These are phyloP conservation scores for Colletotrichum lindemuthianum DNA, from an alignment of 2,329 filamentous ascomycete genomes.

Conservation along the genomic window DNA sequence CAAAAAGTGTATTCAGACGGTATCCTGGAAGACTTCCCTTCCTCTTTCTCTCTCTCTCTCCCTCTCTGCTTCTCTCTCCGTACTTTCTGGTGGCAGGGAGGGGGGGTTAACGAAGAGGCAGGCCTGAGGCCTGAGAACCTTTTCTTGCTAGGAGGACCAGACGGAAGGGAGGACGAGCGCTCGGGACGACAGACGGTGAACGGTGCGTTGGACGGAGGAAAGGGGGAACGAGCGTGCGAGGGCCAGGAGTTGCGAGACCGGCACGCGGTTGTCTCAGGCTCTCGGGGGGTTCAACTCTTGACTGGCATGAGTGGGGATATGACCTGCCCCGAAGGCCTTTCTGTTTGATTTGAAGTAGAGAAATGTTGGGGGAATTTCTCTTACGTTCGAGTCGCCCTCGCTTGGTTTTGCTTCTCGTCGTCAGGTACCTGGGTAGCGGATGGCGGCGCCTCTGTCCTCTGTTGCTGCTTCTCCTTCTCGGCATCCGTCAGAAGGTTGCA, in stretches of 20 bases:
- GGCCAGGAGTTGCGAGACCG: slow-evolving; percentile 31
- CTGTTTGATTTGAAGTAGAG: slow-evolving; percentile 6
- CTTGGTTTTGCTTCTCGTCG: neutral
- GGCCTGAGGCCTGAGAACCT: too few relatives aligned
- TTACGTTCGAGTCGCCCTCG: too few relatives aligned
- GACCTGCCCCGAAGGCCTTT: slow-evolving; percentile 25
- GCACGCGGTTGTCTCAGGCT: slow-evolving; percentile 33
- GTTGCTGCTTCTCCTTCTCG: neutral
- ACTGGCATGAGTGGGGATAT: slow-evolving; percentile 34
- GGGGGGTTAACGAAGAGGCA: slow-evolving; percentile 12
- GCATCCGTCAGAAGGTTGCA: slow-evolving; percentile 1
- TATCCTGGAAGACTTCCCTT: slow-evolving; percentile 8
- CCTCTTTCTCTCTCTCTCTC: neutral
- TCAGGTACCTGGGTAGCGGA: too few relatives aligned
- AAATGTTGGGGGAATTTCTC: slow-evolving; percentile 1
- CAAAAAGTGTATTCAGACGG: slow-evolving; percentile 34
- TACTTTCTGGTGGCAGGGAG: slow-evolving; percentile 8
- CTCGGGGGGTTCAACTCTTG: slow-evolving; percentile 24
- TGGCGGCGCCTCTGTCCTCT: neutral
- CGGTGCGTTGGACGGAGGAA: neutral
- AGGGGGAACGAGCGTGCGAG: slow-evolving; percentile 9
- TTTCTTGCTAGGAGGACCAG: too few relatives aligned
- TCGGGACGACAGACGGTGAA: neutral
- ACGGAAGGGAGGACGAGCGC: slow-evolving; percentile 10
- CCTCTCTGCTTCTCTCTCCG: neutral